Evolutionary conservation across 2,329 filamentous ascomycete genomes (phyloP).

Genomic region (Beauveria sp.): DNA sequence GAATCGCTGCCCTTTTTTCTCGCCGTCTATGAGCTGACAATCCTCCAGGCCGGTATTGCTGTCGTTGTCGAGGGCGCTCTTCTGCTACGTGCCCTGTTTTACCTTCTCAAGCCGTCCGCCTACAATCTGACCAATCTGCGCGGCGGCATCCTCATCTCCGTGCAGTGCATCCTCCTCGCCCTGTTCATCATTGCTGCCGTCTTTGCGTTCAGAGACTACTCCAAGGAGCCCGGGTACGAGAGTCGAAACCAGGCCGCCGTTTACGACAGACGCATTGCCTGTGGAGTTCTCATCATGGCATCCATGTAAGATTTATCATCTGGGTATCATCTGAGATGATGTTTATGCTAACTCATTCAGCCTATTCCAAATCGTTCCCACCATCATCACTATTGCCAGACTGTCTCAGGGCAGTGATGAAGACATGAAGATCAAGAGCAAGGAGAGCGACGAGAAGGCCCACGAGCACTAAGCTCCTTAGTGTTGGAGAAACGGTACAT

Average conservation of each 20-base stretch:
- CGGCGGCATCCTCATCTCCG: neutral
- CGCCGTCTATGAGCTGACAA: neutral
- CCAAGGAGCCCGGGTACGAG: constrained; percentile 8
- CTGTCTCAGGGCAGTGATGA: constrained; percentile 7
- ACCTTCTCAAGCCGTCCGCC: constrained; percentile 8
- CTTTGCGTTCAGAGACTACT: constrained; percentile 9
- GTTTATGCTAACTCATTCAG: neutral
- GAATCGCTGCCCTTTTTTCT: neutral
- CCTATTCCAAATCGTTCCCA: constrained; percentile 8
- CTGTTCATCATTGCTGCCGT: constrained; percentile 7
- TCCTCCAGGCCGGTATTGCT: constrained; percentile 3
- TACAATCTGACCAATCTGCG: constrained; percentile 9
- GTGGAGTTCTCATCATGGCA: constrained; percentile 9
- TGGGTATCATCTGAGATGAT: no score
- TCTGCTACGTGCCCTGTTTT: constrained; percentile 3
- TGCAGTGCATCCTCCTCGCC: constrained; percentile 5
- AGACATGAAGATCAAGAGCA: neutral
- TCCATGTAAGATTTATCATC: constrained; percentile 3
- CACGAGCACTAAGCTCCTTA: neutral
- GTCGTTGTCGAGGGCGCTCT: neutral
- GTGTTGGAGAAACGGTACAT: constrained; percentile 2
- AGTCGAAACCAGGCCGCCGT: constrained; percentile 6
- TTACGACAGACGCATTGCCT: constrained; percentile 7
- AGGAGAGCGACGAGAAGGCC: constrained; percentile 5
- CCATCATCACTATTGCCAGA: constrained; percentile 4